Base-by-base conservation (phyloP, 345 rosid species). In the Hypericum perforatum region DNA sequence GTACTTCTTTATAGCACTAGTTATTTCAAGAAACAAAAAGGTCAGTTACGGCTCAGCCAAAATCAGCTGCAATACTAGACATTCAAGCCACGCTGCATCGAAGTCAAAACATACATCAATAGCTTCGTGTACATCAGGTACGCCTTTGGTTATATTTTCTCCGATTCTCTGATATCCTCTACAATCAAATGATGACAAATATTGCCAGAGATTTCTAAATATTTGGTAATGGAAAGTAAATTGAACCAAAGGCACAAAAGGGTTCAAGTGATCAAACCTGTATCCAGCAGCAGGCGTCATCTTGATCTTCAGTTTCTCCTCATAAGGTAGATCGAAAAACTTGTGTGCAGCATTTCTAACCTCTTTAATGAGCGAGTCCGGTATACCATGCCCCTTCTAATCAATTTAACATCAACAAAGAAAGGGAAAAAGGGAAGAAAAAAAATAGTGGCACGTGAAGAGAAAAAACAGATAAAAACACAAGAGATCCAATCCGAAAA, bases 141-240 rank as follows among this genome's bases (percentile, higher is more conserved):
- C 53, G 13, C 84, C 97, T 67, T 86, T 77, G 11, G 97, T 90
- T 59, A 90, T 58, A 60, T 90, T 90, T 74, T 86, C 92, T 52
- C 82, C 84, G 41, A 86, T 37, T 54, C 78, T 82, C 64, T 90
- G 87, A 75, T 81, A 90, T 65, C 92, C 97, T 70, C 97, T 90
- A 82, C 74, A 76, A 9, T 43, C 9, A 60, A 50, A 70, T 39
- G n/a, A 8, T 62, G 49, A 56, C 14, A 22, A 22, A 22, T 22
- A 22, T 22, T 22, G 32, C 32, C 32, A 22, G 2, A 22, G 32
- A 22, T 22, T 22, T 22, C 2, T 22, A 22, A 22, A 22, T 22
- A 22, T 22, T 22, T 22, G 32, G 32, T 22, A 22, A 22, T 22
- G 4, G 32, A 22, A 22, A 4, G 32, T 22, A 22, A 22, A 4